Evolutionary conservation across 2,329 filamentous ascomycete genomes (phyloP), one percentile per base, ranked within the genome.

Genomic region (Ceratocystis cacaofunesta): DNA sequence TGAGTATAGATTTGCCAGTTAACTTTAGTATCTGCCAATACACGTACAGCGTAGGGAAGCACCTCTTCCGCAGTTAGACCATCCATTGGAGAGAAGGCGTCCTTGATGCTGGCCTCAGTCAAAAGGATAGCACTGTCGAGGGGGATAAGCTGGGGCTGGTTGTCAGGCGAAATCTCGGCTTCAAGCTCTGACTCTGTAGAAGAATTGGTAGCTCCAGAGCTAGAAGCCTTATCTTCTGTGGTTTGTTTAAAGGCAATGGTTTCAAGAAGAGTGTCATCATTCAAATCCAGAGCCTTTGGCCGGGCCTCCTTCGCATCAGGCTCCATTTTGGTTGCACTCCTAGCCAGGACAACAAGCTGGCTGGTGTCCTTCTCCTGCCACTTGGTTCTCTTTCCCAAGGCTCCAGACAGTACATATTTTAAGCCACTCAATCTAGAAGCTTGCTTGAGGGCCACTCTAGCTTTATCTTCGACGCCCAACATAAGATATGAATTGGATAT

Each of bases 1-100:
- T 97, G 92, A 0, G 94, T 96, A 73, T 97, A 97, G 43, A 96
- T 87, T 74, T 97, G 94, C 94, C 94, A 99, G 74, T 97, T 99
- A 0, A 90, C 92, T 58, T 88, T 88, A 70, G 92, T 92, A 68
- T 94, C 91, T 7, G 88, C 83, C 1, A 99, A 80, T 0, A 97
- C 94, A 50, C 94, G 85, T 1, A 86, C 87, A 0, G 94, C 94
- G 72, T 92, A 99, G 0, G 94, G 94, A 0, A 95, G 76, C 3
- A 95, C 92, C 73, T 97, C 90, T 75, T 97, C 92, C n/a, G 91
- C 82, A 0, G 92, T 97, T 0, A 99, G 78, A 0, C 89, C 87
- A 72, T 97, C 88, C 0, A 85, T 80, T 0, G 94, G 91, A 0
- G 91, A 87, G 68, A 86, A 88, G 0, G 89, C 91, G 71, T 97